A percentile compares a stretch with the other conserved stretches of the same genome.
Evolutionary conservation across 148 eudicot genomes (phyloP).

Genomic region (Vaccinium corymbosum): DNA sequence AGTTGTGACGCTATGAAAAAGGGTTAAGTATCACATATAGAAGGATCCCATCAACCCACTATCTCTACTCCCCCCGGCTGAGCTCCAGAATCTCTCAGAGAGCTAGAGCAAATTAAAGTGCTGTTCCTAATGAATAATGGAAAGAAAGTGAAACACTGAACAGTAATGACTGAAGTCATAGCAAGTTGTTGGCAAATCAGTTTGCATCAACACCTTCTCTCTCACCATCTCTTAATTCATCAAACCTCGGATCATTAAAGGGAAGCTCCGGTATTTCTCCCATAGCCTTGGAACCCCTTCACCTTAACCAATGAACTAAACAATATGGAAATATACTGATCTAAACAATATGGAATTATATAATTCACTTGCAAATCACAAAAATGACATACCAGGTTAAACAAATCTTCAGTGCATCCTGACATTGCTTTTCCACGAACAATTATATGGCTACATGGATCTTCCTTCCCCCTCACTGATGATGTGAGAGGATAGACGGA

Average conservation of each 20-base stretch:
- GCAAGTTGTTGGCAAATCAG: not conserved
- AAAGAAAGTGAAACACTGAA: not conserved
- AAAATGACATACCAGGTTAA: slow-evolving; percentile 58
- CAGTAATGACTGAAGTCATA: not conserved
- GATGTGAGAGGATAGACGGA: slow-evolving; percentile 92
- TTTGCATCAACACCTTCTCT: not conserved
- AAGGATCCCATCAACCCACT: not conserved
- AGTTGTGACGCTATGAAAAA: not conserved
- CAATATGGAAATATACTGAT: not conserved
- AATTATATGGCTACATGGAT: slow-evolving; percentile 69
- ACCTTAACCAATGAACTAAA: too few relatives aligned
- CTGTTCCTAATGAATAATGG: not conserved
- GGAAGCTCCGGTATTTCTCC: too few relatives aligned
- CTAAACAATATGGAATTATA: not conserved
- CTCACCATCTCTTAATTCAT: too few relatives aligned
- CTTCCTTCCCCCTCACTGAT: slow-evolving; percentile 62
- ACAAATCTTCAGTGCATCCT: slow-evolving; percentile 81
- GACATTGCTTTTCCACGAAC: slow-evolving; percentile 99
- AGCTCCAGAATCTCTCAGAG: not conserved
- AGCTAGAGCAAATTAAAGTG: not conserved
- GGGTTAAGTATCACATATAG: not conserved
- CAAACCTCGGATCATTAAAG: too few relatives aligned
- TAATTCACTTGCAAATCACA: not conserved
- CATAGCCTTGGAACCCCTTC: too few relatives aligned
- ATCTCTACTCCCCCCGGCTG: not conserved